phyloP scores from a whole-genome alignment of 257 asterid species.

The Rehmannia glutinosa region DNA sequence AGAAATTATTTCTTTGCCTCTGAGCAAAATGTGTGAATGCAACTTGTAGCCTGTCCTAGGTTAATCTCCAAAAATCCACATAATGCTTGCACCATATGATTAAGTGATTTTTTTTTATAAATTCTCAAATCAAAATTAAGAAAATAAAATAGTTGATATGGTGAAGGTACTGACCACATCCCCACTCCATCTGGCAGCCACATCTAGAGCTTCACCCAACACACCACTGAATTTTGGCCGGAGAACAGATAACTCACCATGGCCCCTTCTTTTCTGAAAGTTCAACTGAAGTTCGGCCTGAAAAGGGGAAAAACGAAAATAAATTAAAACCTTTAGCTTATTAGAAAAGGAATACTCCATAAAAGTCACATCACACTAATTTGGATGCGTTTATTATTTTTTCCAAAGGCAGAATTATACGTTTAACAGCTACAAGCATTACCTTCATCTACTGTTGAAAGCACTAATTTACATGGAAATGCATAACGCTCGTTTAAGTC shows the following conservation, averaged over 20 bases:
- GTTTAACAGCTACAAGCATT: slow-evolving; percentile 6
- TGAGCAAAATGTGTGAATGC: too few species aligned
- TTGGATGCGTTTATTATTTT: slow-evolving; percentile 11
- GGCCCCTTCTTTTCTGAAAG: slow-evolving; percentile 97
- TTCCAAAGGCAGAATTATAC: slow-evolving; percentile 2
- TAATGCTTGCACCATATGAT: too few species aligned
- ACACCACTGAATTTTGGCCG: slow-evolving; percentile 98
- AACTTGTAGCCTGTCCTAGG: too few species aligned
- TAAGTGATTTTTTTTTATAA: too few species aligned
- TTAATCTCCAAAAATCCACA: too few species aligned
- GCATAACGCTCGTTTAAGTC: neutral
- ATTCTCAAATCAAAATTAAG: too few species aligned
- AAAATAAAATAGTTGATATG: too few species aligned
- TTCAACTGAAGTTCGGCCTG: slow-evolving; percentile 96
- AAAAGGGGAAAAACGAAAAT: neutral
- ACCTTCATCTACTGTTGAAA: slow-evolving; percentile 8
- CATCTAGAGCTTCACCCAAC: slow-evolving; percentile 97
- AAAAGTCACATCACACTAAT: neutral
- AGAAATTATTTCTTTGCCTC: too few species aligned
- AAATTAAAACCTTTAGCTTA: neutral
- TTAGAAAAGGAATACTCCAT: neutral
- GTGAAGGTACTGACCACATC: slow-evolving; percentile 77
- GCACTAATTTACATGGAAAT: neutral
- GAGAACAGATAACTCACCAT: slow-evolving; percentile 84
- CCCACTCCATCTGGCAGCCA: slow-evolving; percentile 99